Evolutionary conservation across 768 basidiomycete species (phyloP), one percentile per base, ranked within the genome.

Genomic region (Kwoniella botswanensis): DNA sequence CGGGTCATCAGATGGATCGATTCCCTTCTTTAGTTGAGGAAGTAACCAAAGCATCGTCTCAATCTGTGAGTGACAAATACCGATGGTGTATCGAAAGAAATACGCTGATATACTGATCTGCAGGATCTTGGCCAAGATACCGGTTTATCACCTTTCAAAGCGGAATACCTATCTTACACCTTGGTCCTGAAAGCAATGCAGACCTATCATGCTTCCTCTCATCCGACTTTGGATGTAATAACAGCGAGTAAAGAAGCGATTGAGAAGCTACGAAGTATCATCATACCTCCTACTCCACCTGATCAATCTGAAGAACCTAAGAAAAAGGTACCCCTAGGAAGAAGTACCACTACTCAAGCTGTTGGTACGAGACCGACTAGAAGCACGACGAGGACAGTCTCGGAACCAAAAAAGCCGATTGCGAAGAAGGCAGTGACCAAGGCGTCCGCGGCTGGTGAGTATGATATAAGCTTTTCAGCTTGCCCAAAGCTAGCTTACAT

Each of bases 141-240:
- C 0, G 59, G 63, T 1, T 78, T 86, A 1, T 70, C 70, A 0
- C 68, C 61, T 3, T 83, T 84, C 65, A 57, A 65, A 10, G 24
- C 72, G 0, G 88, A 91, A 76, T 89, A 90, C 74, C 86, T 84
- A 52, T 59, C 69, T 52, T 61, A 69, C 17, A 85, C 87, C 0
- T 88, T 91, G 75, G 85, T 94, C 26, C 91, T 90, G 89, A 84
- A 88, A 56, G 89, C 90, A 0, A 84, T 94, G 21, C 89, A 92
- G 76, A 87, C 88, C 0, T 92, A 94, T 82, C 87, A 88, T 26
- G 42, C 64, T 15, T 24, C 57, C 4, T 84, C 81, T 10, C 85
- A 87, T 65, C 70, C 82, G 0, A 82, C 87, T 65, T 67, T 82
- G 0, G 76, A 86, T 1, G 86, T 92, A 53, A 82, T 87, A 9